These are phyloP conservation scores for Wickerhamomyces strasburgensis DNA, from an alignment of 805 yeast species.

Conservation along the genomic window DNA sequence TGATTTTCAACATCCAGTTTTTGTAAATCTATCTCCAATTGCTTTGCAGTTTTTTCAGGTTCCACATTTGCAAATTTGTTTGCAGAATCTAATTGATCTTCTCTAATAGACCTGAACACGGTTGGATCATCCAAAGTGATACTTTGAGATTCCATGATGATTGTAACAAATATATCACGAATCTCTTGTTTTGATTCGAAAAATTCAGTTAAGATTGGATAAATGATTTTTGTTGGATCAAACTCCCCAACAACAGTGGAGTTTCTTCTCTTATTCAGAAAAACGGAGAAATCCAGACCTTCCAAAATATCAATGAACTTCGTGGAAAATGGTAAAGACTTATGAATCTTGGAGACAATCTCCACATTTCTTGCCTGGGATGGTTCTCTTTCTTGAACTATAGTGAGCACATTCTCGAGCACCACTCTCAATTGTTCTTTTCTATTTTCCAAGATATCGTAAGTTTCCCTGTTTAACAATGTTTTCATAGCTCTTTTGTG, in stretches of 20 bases:
- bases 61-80: conserved; percentile 31
- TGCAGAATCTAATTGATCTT: conserved; percentile 35
- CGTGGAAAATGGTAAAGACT: conserved; percentile 44
- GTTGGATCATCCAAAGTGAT: conserved; percentile 72
- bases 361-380: conserved; percentile 43
- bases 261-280: conserved; percentile 26
- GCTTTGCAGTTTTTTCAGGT: conserved; percentile 45
- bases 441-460: conserved; percentile 31
- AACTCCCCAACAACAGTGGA: conserved; percentile 13
- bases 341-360: conserved; percentile 48
- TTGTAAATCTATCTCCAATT: conserved; percentile 42
- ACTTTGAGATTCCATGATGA: conserved; percentile 64
- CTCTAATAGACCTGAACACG: conserved; percentile 58
- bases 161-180: conserved; percentile 53
- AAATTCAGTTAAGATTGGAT: conserved; percentile 55
- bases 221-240: conserved; percentile 25
- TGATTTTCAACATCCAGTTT: conserved; percentile 40
- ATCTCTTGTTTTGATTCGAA: conserved; percentile 68
- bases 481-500: conserved; percentile 33
- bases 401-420: conserved; percentile 37
- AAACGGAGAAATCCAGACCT: conserved; percentile 55
- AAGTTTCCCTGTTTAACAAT: conserved; percentile 46
- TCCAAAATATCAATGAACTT: conserved; percentile 50
- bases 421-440: conserved; percentile 35
- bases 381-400: conserved; percentile 36